Percentiles rank a stretch among this genome's conserved stretches.
phyloP scores from a whole-genome alignment of 345 rosid species.

The Kernera saxatilis region DNA sequence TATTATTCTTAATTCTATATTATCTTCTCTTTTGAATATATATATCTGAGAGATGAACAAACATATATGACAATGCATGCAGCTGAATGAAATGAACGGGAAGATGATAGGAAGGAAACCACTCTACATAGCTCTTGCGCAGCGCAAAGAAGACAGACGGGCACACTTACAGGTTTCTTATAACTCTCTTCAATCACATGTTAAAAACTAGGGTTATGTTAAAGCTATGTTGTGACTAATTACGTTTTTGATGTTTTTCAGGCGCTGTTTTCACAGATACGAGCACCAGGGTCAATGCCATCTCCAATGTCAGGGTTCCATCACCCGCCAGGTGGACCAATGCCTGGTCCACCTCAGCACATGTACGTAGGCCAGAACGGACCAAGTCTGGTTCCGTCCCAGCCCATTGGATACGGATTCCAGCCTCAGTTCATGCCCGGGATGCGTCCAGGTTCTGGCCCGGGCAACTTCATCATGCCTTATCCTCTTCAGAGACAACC shows the following conservation, averaged over 20 bases:
- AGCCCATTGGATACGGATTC: conserved; percentile 40
- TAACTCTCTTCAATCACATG: not conserved
- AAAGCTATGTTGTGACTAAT: too few species aligned
- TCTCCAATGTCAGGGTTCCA: not conserved
- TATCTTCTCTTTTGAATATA: too few species aligned
- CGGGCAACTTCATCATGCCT: conserved; percentile 36
- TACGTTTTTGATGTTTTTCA: conserved; percentile 2
- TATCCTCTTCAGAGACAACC: conserved; percentile 49
- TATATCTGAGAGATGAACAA: too few species aligned
- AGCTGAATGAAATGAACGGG: conserved; percentile 66
- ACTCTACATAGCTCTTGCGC: conserved; percentile 63
- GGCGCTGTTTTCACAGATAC: conserved; percentile 26
- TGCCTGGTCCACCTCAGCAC: not conserved
- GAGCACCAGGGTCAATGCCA: not conserved
- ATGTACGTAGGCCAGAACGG: conserved; percentile 24
- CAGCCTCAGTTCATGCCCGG: conserved; percentile 50
- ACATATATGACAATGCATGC: not conserved
- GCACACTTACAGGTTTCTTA: conserved; percentile 34
- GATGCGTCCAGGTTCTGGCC: conserved; percentile 32
- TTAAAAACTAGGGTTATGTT: too few species aligned
- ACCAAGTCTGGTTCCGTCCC: conserved; percentile 41
- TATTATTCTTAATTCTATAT: not conserved
- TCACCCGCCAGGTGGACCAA: conserved; percentile 7
- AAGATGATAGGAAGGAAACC: conserved; percentile 60
- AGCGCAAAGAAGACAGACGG: conserved; percentile 66